Conservation (phyloP, 441 rosid genomes). For the Gossypium davidsonii region DNA sequence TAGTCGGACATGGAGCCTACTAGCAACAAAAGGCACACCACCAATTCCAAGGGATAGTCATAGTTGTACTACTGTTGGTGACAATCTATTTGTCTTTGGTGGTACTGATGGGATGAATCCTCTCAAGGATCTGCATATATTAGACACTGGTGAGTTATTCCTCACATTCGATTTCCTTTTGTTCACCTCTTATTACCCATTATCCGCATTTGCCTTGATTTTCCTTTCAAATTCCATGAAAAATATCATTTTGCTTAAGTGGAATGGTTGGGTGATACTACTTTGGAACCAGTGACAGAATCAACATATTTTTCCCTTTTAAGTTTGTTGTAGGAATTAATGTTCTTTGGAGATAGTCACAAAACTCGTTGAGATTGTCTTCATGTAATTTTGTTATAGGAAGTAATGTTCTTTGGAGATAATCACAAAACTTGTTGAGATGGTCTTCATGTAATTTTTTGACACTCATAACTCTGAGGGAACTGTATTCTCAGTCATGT, state of each 20-base stretch:
- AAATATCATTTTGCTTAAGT: background rate
- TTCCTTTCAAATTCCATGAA: background rate
- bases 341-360: background rate
- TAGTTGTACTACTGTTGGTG: conserved; percentile 70
- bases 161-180: background rate
- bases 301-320: conserved; percentile 1
- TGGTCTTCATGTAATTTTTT: background rate
- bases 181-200: background rate
- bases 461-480: background rate
- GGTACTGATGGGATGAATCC: conserved; percentile 87
- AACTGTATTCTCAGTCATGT: background rate
- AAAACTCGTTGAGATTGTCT: background rate
- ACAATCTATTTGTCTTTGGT: conserved; percentile 71
- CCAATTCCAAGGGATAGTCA: conserved; percentile 93
- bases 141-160: conserved; percentile 69
- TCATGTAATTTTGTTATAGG: background rate
- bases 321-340: background rate
- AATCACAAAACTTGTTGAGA: background rate
- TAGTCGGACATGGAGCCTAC: conserved; percentile 75
- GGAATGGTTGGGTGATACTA: background rate
- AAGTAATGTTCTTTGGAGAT: background rate
- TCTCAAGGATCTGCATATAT: conserved; percentile 72
- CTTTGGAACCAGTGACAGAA: background rate
- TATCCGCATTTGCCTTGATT: background rate
- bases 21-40: conserved; percentile 59